Conservation (phyloP, 139 green algal genomes). For the Volvox africanus region DNA sequence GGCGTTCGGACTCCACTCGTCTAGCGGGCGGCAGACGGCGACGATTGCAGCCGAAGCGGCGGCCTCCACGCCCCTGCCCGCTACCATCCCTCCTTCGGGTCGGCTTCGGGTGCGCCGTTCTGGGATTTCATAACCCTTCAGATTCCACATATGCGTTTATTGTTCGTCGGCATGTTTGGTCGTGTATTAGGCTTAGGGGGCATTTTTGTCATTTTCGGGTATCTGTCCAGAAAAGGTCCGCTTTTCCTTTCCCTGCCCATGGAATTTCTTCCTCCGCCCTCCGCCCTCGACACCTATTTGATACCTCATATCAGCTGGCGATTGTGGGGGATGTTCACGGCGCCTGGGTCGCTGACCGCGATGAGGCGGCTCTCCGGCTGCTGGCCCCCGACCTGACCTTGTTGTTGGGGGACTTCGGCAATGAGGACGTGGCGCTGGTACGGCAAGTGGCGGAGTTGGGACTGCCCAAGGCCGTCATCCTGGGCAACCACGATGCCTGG, state of each 20-base stretch:
- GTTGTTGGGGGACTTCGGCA: constrained; percentile 80
- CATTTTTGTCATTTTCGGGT: neutral
- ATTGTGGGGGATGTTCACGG: constrained; percentile 81
- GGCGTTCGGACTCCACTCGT: neutral
- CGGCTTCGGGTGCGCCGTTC: neutral
- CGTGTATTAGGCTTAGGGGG: neutral
- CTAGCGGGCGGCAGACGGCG: neutral
- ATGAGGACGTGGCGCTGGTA: constrained; percentile 74
- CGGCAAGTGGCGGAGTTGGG: constrained; percentile 55
- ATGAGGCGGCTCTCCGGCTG: constrained; percentile 62
- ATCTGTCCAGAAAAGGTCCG: neutral
- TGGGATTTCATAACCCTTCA: neutral
- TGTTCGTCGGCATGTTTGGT: neutral
- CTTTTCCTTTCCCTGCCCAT: neutral
- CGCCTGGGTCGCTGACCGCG: constrained; percentile 56
- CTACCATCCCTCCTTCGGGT: neutral
- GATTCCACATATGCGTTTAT: neutral
- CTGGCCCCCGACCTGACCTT: constrained; percentile 69
- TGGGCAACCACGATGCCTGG: constrained; percentile 82
- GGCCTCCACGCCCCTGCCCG: neutral
- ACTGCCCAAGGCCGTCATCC: constrained; percentile 65
- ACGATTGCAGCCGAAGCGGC: neutral
- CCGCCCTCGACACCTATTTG: neutral
- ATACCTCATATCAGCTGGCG: neutral
- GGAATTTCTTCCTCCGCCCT: neutral